Conservation (phyloP, 2,329 filamentous ascomycete species). For the Cordyceps sp. region DNA sequence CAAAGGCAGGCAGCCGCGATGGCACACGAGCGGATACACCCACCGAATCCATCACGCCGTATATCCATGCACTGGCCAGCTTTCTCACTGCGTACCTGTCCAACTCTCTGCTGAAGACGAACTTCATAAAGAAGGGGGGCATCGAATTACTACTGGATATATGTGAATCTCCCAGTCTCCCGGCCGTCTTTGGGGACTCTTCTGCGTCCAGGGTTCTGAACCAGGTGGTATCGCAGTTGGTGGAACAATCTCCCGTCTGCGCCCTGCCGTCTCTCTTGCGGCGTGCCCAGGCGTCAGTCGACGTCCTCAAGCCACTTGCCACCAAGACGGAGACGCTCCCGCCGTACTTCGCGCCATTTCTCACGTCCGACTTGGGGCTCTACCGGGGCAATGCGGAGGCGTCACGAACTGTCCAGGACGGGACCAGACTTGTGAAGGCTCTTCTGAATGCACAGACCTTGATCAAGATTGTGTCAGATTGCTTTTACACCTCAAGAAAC, state of each 20-base stretch:
- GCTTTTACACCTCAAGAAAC: constrained; percentile 54
- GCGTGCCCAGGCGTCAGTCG: constrained; percentile 53
- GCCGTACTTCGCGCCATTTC: constrained; percentile 56
- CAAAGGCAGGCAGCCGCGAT: constrained; percentile 3
- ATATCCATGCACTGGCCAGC: constrained; percentile 57
- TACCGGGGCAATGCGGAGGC: constrained; percentile 16
- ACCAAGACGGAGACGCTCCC: constrained; percentile 25
- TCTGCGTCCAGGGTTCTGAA: constrained; percentile 53
- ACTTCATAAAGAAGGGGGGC: constrained; percentile 64
- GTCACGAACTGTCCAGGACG: constrained; percentile 33
- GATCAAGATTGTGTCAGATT: constrained; percentile 56
- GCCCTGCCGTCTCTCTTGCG: constrained; percentile 68
- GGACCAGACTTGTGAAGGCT: constrained; percentile 65
- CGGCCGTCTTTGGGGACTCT: constrained; percentile 41
- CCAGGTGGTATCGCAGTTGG: constrained; percentile 57
- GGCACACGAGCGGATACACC: constrained; percentile 11
- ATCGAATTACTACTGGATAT: constrained; percentile 75
- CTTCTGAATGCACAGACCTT: constrained; percentile 63
- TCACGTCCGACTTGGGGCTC: constrained; percentile 26
- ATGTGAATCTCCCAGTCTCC: constrained; percentile 64
- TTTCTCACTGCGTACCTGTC: constrained; percentile 64
- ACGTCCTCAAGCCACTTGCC: constrained; percentile 51
- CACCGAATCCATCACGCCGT: constrained; percentile 37
- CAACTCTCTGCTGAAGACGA: constrained; percentile 54
- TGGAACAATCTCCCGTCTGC: constrained; percentile 66